Conservation (phyloP, 1,284 basidiomycete genomes). For the Ceratobasidium sp. region DNA sequence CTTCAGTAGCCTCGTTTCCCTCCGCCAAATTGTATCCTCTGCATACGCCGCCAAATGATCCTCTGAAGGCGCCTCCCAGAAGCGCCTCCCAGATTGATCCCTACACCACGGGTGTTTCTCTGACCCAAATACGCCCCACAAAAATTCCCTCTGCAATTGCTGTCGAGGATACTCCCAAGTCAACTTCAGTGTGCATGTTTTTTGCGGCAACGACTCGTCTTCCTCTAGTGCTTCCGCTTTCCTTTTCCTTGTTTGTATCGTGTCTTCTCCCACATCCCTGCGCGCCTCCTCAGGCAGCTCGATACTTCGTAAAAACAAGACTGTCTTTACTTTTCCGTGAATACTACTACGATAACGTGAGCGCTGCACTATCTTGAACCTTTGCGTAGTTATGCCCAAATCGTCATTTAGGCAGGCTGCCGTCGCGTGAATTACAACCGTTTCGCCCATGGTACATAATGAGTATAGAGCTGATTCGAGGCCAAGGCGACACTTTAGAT, state of each 20-base stretch:
- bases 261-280: background rate
- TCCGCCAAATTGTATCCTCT: background rate
- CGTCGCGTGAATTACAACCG: too few species aligned
- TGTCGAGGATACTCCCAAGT: constrained; percentile 8
- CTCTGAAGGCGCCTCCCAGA: background rate
- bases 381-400: too few species aligned
- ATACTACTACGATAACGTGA: constrained; percentile 26
- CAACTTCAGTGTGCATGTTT: constrained; percentile 17
- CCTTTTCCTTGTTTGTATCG: background rate
- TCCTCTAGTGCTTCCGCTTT: background rate
- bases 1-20: too few species aligned
- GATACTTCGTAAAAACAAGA: constrained; percentile 5
- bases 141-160: background rate
- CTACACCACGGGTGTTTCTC: constrained; percentile 3
- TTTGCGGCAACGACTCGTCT: background rate
- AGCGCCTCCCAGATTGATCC: background rate
- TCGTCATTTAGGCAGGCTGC: too few species aligned
- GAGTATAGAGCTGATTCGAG: too few species aligned
- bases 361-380: constrained; percentile 10
- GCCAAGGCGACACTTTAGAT: too few species aligned
- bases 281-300: background rate
- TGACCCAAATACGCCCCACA: background rate
- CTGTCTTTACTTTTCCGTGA: constrained; percentile 15
- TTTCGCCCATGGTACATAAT: too few species aligned
- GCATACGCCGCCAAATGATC: background rate